phyloP scores from a whole-genome alignment of 2,329 filamentous ascomycete genomes.

The Cytospora paraplurivora region DNA sequence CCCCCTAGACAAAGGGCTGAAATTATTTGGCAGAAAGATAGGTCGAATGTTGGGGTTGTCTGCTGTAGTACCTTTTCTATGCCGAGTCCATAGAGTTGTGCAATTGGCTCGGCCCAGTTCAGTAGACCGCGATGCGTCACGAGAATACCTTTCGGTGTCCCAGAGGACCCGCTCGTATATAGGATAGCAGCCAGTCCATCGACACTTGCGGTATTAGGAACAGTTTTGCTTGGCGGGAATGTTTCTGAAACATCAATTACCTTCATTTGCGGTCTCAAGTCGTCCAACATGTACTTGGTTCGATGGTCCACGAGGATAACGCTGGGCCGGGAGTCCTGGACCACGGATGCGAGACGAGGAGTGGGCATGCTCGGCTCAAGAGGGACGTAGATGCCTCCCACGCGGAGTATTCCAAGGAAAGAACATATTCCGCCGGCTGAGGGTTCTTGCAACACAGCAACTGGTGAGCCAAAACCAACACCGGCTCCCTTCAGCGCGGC shows the following conservation, averaged over 20 bases:
- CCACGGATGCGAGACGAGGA: constrained; percentile 37
- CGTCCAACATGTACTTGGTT: constrained; percentile 6
- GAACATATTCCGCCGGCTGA: constrained; percentile 39
- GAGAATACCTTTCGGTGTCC: constrained; percentile 46
- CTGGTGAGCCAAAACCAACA: constrained; percentile 30
- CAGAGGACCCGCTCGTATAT: constrained; percentile 39
- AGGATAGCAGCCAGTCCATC: constrained; percentile 35
- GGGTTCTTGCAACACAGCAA: constrained; percentile 46
- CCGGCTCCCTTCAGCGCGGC: constrained; percentile 31
- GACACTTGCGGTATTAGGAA: neutral
- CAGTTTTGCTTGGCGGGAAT: too few species aligned
- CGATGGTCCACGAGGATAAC: constrained; percentile 30
- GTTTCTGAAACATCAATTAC: neutral
- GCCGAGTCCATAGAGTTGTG: constrained; percentile 26
- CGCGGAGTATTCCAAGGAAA: constrained; percentile 43
- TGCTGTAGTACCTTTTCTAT: constrained; percentile 40
- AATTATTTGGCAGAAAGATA: constrained; percentile 39
- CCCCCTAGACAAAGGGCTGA: constrained; percentile 36
- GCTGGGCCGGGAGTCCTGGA: constrained; percentile 35
- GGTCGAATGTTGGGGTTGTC: constrained; percentile 44
- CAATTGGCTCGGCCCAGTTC: neutral
- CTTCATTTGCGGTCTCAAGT: neutral
- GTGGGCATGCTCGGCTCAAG: constrained; percentile 41
- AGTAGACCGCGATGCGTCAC: constrained; percentile 35
- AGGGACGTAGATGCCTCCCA: constrained; percentile 44